Evolutionary conservation across 2,329 filamentous ascomycete species (phyloP).

Genomic region (Diaporthe vaccinii): DNA sequence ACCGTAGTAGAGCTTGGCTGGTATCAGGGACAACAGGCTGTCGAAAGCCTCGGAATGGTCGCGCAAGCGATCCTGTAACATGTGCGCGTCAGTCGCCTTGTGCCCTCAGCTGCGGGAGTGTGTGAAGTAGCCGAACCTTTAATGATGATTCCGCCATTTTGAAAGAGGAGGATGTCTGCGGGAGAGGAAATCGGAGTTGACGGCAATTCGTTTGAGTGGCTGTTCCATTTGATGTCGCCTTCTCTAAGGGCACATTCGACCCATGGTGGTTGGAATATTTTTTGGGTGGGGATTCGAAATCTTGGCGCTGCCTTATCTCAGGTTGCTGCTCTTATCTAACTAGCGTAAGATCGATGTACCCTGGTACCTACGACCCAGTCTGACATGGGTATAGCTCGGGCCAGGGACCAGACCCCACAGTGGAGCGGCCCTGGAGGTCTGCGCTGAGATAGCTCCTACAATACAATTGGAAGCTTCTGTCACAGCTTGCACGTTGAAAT

Average conservation of each 20-base stretch:
- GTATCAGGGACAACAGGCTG: conserved; percentile 87
- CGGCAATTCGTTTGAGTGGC: neutral
- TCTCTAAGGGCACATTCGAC: neutral
- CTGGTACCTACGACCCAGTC: neutral
- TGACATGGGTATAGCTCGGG: neutral
- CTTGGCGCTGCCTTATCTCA: conserved; percentile 34
- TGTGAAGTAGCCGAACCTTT: conserved; percentile 44
- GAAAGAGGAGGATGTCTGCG: neutral
- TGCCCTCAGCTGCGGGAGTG: conserved; percentile 32
- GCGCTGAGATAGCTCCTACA: neutral
- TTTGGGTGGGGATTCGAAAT: conserved; percentile 39
- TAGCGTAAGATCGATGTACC: neutral
- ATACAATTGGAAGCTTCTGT: too few species aligned
- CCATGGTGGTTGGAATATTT: conserved; percentile 35
- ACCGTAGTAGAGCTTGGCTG: conserved; percentile 91
- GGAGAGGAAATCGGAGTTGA: neutral
- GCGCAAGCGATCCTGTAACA: conserved; percentile 66
- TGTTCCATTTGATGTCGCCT: neutral
- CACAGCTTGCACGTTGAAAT: too few species aligned
- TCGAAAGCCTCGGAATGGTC: conserved; percentile 82
- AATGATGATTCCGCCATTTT: conserved; percentile 47
- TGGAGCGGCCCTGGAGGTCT: neutral
- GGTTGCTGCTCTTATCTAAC: neutral
- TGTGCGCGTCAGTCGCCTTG: conserved; percentile 31
- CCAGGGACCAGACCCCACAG: neutral